Evolutionary conservation across 2,329 filamentous ascomycete species (phyloP), one percentile per base, ranked within the genome.

Genomic region (Pseudogymnoascus sp.): DNA sequence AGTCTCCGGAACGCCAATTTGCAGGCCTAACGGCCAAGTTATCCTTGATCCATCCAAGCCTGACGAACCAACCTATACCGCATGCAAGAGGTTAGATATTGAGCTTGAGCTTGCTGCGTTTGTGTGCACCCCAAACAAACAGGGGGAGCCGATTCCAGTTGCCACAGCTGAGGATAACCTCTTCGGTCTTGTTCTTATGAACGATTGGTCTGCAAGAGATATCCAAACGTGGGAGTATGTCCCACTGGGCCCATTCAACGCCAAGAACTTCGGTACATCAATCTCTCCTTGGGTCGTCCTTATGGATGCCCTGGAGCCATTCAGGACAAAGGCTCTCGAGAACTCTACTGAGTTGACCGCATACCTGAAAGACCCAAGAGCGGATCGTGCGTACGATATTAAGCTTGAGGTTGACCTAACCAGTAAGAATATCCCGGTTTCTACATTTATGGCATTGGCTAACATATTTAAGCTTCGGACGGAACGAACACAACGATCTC

Each of bases 201-300:
- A 96, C 69, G 91, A 96, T 75, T 96, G 91, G 91, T 91, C 87
- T 63, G 90, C 90, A 4, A 80, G 90, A 67, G 90, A 95, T 69
- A 87, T 95, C 60, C 91, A 96, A 73, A 83, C 83, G 0, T 95
- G 89, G 89, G 91, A 96, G 75, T 93, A 93, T 68, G 82, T 93
- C 7, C 91, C 91, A 0, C 77, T 93, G 6, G 91, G 91, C 0
- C 90, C 90, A 0, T 93, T 95, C 77, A 92, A 90, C 66, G 81
- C 85, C 23, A 95, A 96, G 81, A 93, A 93, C 74, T 93, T 95
- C 71, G 88, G 82, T 3, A 90, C 89, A 0, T 89, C 83, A 0
- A 88, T 95, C 68, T 89, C 86, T 65, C 83, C 89, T 0, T 95
- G 90, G 90, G 84, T 95, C 1, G 88, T 95, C 3, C 78, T 91